Evolutionary conservation across 352 stramenopile genomes (phyloP), one percentile per base, ranked within the genome.

Genomic region (Pythium aphanidermatum): DNA sequence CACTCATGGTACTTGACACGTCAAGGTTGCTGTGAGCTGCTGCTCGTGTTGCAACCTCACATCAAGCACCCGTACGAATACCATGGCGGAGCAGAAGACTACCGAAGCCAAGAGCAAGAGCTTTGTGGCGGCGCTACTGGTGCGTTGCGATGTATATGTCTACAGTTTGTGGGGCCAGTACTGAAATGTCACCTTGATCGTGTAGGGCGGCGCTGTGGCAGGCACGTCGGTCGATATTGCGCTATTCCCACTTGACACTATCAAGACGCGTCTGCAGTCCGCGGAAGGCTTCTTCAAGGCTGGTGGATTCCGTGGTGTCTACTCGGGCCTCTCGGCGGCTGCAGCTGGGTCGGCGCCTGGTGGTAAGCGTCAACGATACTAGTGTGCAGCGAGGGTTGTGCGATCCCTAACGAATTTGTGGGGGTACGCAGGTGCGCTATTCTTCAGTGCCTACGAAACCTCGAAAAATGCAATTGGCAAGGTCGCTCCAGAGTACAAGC

Each of bases 221-320:
- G 97, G 97, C 21, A 98, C 95, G 31, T 91, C 87, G 13, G 96
- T 99, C 25, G 97, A 99, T 76, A 81, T 99, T 40, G 88, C 95
- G 30, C 78, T 99, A 17, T 99, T 98, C 83, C 97, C 97, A 29
- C 82, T 99, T 9, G 96, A 99, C 77, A 99, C 96, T 2, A 85
- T 99, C 59, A 99, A 99, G 80, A 99, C 96, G 16, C 75, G 96
- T 9, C 66, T 99, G 35, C 96, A 99, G 63, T 95, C 94, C 10
- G 90, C 95, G 1, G 75, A 97, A 32, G 96, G 97, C 14, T 99
- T 99, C 66, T 75, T 97, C 28, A 97, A 97, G 56, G 91, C 95
- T 28, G 97, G 97, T 16, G 97, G 97, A 9, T 99, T 99, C 59
- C 82, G 81, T 31, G 89, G 89, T 29, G 62, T 98, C 2, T 98